phyloP scores from a whole-genome alignment of 2,329 filamentous ascomycete species.

The Zasmidium angulare region DNA sequence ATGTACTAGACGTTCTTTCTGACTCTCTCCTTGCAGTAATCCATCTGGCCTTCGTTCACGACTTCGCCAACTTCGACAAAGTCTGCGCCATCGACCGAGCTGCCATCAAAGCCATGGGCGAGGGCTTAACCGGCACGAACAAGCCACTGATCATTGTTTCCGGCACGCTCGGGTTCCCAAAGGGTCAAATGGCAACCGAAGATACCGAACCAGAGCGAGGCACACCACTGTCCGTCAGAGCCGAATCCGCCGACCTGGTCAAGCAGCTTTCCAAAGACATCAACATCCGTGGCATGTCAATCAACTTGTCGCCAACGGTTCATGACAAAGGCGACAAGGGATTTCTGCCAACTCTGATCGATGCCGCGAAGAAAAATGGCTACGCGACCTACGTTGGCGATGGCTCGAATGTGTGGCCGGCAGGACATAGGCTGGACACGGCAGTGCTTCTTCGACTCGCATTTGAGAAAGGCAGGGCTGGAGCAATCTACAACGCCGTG shows the following conservation, averaged over 20 bases:
- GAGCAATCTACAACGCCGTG: conserved; percentile 41
- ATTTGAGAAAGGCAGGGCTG: conserved; percentile 36
- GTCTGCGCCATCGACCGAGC: conserved; percentile 36
- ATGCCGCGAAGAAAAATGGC: conserved; percentile 32
- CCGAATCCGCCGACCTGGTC: conserved; percentile 9
- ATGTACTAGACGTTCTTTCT: background rate
- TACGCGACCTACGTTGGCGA: conserved; percentile 33
- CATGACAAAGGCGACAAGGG: conserved; percentile 46
- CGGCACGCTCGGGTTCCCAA: conserved; percentile 27
- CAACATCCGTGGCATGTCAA: conserved; percentile 37
- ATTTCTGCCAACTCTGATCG: conserved; percentile 37
- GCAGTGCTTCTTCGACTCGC: conserved; percentile 43
- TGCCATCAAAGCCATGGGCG: conserved; percentile 42
- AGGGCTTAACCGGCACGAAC: conserved; percentile 34
- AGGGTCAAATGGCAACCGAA: conserved; percentile 11
- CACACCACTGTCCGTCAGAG: conserved; percentile 7
- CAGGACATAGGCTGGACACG: conserved; percentile 47
- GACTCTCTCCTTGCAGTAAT: conserved; percentile 34
- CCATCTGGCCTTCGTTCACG: conserved; percentile 41
- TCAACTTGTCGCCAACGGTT: conserved; percentile 47
- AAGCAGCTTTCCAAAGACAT: conserved; percentile 20
- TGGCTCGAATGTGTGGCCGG: conserved; percentile 31
- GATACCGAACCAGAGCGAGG: conserved; percentile 8
- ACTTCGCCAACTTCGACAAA: conserved; percentile 16
- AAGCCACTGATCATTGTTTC: conserved; percentile 41